Percentiles rank a stretch among this genome's conserved stretches.
Evolutionary conservation across 2,329 filamentous ascomycete genomes (phyloP).

Genomic region (Neurospora sp.): DNA sequence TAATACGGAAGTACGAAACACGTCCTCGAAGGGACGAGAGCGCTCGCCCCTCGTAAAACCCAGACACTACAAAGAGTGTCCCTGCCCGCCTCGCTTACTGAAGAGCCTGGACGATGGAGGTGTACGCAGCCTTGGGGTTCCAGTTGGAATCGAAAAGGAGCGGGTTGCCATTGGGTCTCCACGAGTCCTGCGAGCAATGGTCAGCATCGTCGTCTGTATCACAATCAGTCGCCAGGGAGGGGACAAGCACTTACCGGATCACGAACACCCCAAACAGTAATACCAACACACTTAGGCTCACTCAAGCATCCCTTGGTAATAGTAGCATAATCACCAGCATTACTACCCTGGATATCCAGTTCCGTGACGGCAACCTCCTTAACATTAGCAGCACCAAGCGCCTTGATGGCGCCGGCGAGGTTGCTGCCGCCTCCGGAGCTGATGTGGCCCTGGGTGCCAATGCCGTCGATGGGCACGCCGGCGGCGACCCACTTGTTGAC

Average conservation of each 20-base stretch:
- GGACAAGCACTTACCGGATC: slow-evolving; percentile 28
- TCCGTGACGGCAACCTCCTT: slow-evolving; percentile 56
- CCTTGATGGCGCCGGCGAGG: slow-evolving; percentile 39
- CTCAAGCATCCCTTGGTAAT: slow-evolving; percentile 49
- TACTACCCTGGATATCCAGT: slow-evolving; percentile 54
- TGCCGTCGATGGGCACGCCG: slow-evolving; percentile 57
- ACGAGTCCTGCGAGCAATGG: slow-evolving; percentile 32
- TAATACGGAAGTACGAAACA: too few relatives aligned
- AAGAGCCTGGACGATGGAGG: slow-evolving; percentile 31
- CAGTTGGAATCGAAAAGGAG: slow-evolving; percentile 45
- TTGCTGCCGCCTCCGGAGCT: slow-evolving; percentile 32
- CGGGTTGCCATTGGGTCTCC: slow-evolving; percentile 39
- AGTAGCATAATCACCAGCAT: slow-evolving; percentile 47
- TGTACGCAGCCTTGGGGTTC: slow-evolving; percentile 42
- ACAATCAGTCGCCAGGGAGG: not conserved
- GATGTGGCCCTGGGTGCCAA: slow-evolving; percentile 51
- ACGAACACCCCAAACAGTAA: slow-evolving; percentile 52
- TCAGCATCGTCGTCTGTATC: not conserved
- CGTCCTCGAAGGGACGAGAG: too few relatives aligned
- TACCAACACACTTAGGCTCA: slow-evolving; percentile 50
- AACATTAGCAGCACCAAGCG: slow-evolving; percentile 38
- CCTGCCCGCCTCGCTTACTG: slow-evolving; percentile 13
- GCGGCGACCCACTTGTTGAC: slow-evolving; percentile 55
- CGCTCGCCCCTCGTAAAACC: too few relatives aligned
- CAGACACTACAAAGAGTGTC: too few relatives aligned